phyloP scores from a whole-genome alignment of 768 basidiomycete species.

The Suillus hirtellus region DNA sequence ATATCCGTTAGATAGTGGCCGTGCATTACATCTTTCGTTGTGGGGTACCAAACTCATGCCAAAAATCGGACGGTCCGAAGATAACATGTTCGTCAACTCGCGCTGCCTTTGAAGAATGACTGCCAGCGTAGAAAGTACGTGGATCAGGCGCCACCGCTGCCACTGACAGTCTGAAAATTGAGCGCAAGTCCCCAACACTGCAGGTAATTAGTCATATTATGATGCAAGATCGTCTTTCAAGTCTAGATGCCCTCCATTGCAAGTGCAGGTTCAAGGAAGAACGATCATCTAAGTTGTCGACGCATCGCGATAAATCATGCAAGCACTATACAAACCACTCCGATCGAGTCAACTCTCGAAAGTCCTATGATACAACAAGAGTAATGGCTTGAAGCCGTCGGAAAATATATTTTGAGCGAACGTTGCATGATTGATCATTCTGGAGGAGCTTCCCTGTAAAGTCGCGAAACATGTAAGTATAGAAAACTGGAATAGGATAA shows the following conservation, averaged over 20 bases:
- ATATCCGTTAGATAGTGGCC: neutral
- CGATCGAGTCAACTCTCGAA: neutral
- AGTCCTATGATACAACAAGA: constrained; percentile 6
- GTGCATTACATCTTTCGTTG: neutral
- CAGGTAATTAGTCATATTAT: neutral
- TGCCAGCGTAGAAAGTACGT: neutral
- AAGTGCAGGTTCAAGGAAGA: neutral
- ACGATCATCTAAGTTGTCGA: neutral
- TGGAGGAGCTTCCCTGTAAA: constrained; percentile 74
- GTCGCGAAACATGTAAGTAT: constrained; percentile 29
- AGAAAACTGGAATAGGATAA: constrained; percentile 5
- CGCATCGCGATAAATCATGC: neutral
- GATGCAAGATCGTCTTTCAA: neutral
- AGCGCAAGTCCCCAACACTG: neutral
- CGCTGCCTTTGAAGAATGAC: neutral
- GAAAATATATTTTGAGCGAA: neutral
- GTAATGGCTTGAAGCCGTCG: neutral
- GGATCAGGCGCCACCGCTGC: neutral
- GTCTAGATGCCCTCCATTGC: neutral
- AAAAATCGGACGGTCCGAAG: neutral
- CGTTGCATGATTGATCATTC: constrained; percentile 32
- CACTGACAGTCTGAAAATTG: neutral
- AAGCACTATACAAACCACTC: neutral
- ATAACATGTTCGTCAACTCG: neutral
- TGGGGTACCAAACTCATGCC: neutral